Evolutionary conservation across 2,329 filamentous ascomycete species (phyloP).

Genomic region (Incumbomyces lentus): DNA sequence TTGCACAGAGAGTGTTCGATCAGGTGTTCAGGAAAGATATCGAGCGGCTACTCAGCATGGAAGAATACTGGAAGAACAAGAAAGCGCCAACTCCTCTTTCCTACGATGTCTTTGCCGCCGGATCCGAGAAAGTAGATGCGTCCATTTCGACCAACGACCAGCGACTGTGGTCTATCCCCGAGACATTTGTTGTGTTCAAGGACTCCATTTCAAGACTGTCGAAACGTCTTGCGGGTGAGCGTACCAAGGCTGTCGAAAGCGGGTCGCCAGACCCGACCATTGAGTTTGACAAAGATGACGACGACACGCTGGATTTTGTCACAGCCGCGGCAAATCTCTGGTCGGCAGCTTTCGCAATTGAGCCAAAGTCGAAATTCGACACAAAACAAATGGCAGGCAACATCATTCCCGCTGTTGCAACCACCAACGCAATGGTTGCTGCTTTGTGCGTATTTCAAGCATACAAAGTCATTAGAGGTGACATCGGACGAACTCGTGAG

Average conservation of each 20-base stretch:
- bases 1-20: constrained; percentile 72
- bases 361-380: constrained; percentile 81
- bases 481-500: constrained; percentile 65
- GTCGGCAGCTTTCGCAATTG: constrained; percentile 80
- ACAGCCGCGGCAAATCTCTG: constrained; percentile 81
- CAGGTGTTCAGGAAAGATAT: constrained; percentile 89
- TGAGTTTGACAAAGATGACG: constrained; percentile 92
- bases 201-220: constrained; percentile 69
- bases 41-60: constrained; percentile 68
- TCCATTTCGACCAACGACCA: constrained; percentile 59
- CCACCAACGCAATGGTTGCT: constrained; percentile 92
- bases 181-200: constrained; percentile 78
- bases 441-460: constrained; percentile 84
- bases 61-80: constrained; percentile 91
- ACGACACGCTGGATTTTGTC: constrained; percentile 90
- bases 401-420: constrained; percentile 96
- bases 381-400: constrained; percentile 99
- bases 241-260: constrained; percentile 39
- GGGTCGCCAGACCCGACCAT: constrained; percentile 49
- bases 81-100: constrained; percentile 62
- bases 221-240: constrained; percentile 58
- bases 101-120: constrained; percentile 51
- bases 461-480: constrained; percentile 73
- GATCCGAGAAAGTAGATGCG: constrained; percentile 40
- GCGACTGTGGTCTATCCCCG: constrained; percentile 64